Percentiles rank a stretch among this genome's conserved stretches.
phyloP scores from a whole-genome alignment of 176 grass and related monocot genomes.

The Alloteropsis semialata region DNA sequence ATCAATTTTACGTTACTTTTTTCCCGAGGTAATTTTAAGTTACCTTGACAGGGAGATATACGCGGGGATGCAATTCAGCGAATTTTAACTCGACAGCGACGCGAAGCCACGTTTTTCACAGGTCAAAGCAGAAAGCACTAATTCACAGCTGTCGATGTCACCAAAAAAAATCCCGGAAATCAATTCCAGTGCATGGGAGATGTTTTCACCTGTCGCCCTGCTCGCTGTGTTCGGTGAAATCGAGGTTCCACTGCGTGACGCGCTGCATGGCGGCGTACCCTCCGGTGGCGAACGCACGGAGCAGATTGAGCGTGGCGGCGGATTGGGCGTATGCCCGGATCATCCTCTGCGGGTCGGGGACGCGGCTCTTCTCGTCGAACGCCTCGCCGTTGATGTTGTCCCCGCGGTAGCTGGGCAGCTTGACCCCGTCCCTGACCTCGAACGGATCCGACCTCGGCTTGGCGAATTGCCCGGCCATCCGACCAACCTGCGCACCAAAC shows the following conservation, averaged over 20 bases:
- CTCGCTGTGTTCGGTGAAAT: slow-evolving; percentile 72
- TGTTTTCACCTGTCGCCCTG: slow-evolving; percentile 53
- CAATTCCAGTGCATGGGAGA: neutral
- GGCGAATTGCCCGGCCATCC: slow-evolving; percentile 68
- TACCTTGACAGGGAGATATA: neutral
- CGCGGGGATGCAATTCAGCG: neutral
- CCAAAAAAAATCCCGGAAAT: neutral
- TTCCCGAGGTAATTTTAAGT: too few species aligned
- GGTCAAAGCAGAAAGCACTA: neutral
- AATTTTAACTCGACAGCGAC: slow-evolving; percentile 3
- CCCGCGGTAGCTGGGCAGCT: slow-evolving; percentile 68
- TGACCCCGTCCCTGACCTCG: slow-evolving; percentile 52
- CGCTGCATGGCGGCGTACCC: slow-evolving; percentile 74
- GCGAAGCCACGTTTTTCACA: neutral
- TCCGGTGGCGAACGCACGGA: slow-evolving; percentile 69
- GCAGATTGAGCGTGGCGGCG: slow-evolving; percentile 65
- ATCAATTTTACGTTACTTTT: neutral
- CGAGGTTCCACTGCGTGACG: slow-evolving; percentile 68
- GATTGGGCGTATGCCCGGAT: slow-evolving; percentile 62
- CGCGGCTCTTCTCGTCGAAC: slow-evolving; percentile 65
- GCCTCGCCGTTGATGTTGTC: slow-evolving; percentile 68
- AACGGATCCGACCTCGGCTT: slow-evolving; percentile 56
- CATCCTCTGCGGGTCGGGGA: slow-evolving; percentile 71
- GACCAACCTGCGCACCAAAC: slow-evolving; percentile 42
- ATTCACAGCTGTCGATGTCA: neutral